These are phyloP conservation scores for Microdochium nivale DNA, from an alignment of 2,329 filamentous ascomycete species.

Conservation along the genomic window DNA sequence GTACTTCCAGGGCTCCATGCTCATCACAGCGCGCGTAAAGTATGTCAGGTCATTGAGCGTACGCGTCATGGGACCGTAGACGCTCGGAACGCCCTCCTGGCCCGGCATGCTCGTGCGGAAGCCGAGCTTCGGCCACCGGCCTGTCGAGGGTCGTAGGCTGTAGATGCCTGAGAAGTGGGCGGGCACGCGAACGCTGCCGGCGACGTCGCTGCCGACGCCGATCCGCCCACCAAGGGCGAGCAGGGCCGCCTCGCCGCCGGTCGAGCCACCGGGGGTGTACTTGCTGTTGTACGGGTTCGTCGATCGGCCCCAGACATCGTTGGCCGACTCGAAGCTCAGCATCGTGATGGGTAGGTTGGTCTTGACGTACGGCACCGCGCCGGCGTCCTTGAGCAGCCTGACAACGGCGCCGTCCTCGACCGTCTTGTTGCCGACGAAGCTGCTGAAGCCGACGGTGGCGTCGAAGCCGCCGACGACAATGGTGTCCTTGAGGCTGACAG, in stretches of 20 bases:
- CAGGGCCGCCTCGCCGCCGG: conserved; percentile 76
- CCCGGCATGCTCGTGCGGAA: conserved; percentile 84
- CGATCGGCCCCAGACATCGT: conserved; percentile 71
- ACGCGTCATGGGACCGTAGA: conserved; percentile 88
- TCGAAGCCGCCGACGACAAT: conserved; percentile 79
- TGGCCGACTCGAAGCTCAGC: conserved; percentile 74
- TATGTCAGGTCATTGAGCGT: conserved; percentile 77
- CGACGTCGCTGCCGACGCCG: conserved; percentile 85
- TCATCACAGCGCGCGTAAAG: conserved; percentile 70
- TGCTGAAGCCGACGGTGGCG: conserved; percentile 71
- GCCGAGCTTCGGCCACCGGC: conserved; percentile 81
- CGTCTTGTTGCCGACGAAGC: conserved; percentile 59
- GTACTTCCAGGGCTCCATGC: conserved; percentile 83
- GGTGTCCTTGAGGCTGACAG: conserved; percentile 75
- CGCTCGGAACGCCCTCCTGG: conserved; percentile 80
- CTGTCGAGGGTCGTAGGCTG: conserved; percentile 76
- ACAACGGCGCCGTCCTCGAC: conserved; percentile 63
- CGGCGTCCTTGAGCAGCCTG: conserved; percentile 73
- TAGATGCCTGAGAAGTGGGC: conserved; percentile 90
- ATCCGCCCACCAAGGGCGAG: conserved; percentile 78
- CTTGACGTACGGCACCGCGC: conserved; percentile 87
- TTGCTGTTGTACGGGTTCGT: conserved; percentile 76
- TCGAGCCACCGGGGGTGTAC: conserved; percentile 84
- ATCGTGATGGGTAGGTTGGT: conserved; percentile 84
- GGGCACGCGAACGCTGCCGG: conserved; percentile 77